A percentile compares a stretch with the other conserved stretches of the same genome.
Evolutionary conservation across 2,329 filamentous ascomycete species (phyloP).

Genomic region (Teratosphaeria gauchensis): DNA sequence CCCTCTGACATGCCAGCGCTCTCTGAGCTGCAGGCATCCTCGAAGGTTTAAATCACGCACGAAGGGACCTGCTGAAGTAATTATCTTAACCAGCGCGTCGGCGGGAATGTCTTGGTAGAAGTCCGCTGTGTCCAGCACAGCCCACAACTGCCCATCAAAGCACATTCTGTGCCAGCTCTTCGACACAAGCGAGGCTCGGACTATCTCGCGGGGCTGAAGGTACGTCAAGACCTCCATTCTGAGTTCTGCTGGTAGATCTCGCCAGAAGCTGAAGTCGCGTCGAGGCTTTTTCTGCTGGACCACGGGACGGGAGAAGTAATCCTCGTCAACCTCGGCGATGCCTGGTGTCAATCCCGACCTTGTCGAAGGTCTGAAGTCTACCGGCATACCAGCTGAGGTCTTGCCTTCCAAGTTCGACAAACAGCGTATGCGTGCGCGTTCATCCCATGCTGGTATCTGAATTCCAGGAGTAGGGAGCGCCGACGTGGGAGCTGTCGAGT

Average conservation of each 20-base stretch:
- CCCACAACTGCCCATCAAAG: conserved; percentile 93
- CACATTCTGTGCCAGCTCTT: conserved; percentile 72
- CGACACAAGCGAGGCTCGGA: conserved; percentile 67
- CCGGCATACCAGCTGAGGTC: conserved; percentile 53
- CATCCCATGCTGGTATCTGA: conserved; percentile 40
- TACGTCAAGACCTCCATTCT: conserved; percentile 68
- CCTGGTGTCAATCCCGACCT: conserved; percentile 22
- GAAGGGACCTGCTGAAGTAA: conserved; percentile 77
- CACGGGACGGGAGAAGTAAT: conserved; percentile 36
- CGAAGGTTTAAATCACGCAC: conserved; percentile 82
- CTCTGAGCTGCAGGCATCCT: conserved; percentile 80
- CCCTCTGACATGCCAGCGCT: conserved; percentile 66
- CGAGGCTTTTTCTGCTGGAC: conserved; percentile 12
- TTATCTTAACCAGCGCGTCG: conserved; percentile 73
- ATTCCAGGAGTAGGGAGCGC: conserved; percentile 37
- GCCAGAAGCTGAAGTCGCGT: conserved; percentile 61
- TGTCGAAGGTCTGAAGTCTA: conserved; percentile 47
- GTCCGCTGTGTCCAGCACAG: conserved; percentile 61
- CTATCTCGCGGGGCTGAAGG: conserved; percentile 69
- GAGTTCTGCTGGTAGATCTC: conserved; percentile 70
- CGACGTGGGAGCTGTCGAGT: conserved; percentile 48
- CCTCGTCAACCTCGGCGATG: conserved; percentile 30
- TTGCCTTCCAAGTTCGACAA: conserved; percentile 41
- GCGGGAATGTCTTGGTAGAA: conserved; percentile 85
- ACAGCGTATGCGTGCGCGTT: conserved; percentile 46